phyloP scores from a whole-genome alignment of 106 monocot genomes.

The Allium fistulosum region DNA sequence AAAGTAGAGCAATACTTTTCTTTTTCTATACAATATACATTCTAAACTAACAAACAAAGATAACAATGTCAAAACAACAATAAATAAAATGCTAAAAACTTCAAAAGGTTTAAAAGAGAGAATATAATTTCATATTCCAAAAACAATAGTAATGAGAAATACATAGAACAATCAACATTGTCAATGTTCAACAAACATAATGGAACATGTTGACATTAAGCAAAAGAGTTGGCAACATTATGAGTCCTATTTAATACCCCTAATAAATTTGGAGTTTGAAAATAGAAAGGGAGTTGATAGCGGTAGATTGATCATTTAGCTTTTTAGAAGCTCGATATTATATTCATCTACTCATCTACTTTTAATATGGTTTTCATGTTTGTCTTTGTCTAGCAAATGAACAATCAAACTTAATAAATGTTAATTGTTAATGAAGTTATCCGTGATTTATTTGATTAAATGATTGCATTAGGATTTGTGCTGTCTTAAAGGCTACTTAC shows the following conservation, averaged over 20 bases:
- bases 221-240: not conserved
- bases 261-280: not conserved
- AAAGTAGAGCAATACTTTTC: no score
- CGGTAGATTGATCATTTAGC: no score
- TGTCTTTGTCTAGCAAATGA: not conserved
- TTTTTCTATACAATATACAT: no score
- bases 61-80: no score
- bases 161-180: no score
- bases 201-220: not conserved
- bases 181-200: no score
- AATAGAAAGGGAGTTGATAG: not conserved
- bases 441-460: not conserved
- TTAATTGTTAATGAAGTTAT: not conserved
- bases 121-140: no score
- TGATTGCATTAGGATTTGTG: not conserved
- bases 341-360: not conserved
- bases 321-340: not conserved
- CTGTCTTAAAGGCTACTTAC: not conserved
- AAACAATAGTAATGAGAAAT: no score
- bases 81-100: no score
- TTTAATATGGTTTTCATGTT: not conserved
- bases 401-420: not conserved
- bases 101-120: no score
- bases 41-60: no score
- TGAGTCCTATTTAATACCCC: not conserved